Evolutionary conservation across 345 rosid genomes (phyloP), one percentile per base, ranked within the genome.

Genomic region (Arabis alpina): DNA sequence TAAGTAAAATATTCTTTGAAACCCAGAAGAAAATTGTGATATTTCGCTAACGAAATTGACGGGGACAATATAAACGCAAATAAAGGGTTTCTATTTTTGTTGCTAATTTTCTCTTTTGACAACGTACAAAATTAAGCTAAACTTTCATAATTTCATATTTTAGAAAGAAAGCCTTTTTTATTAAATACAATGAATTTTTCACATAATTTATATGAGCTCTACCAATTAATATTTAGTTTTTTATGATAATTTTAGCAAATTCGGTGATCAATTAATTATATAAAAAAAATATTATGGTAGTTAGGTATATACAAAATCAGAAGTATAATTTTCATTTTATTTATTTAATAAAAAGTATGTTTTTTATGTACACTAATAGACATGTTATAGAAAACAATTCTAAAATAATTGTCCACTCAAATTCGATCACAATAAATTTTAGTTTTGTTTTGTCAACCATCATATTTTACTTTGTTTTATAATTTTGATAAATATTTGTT

Each of bases 1-100:
- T 56, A 30, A 68, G 64, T 63, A 40, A 56, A 55, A 58, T 54
- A 47, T 59, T 50, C 63, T 66, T 19, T 41, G n/a, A 32, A 36
- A 36, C 40, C 15, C 70, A 64, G 52, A 51, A 74, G 67, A 34
- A 44, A 61, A 70, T 49, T 60, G 67, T 64, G 75, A 57, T 50
- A 71, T 70, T 70, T 70, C 19, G 58, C 59, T 60, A 19, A 82
- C 80, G 76, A 79, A 80, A 78, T 74, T 61, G 77, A 81, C 79
- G 82, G 85, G 77, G 83, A 80, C 76, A 80, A 70, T 61, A 62
- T 81, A 70, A 63, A 69, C 79, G 9, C 72, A 64, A 57, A 61
- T 34, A 32, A 75, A 64, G 61, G 10, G 71, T 76, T 70, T 76
- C 75, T 76, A 76, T 70, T 76, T 64, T 70, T 76, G 59, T 58